Percentiles rank a stretch among this genome's conserved stretches.
phyloP scores from a whole-genome alignment of 1,284 basidiomycete species.

The Stereum hirsutum region DNA sequence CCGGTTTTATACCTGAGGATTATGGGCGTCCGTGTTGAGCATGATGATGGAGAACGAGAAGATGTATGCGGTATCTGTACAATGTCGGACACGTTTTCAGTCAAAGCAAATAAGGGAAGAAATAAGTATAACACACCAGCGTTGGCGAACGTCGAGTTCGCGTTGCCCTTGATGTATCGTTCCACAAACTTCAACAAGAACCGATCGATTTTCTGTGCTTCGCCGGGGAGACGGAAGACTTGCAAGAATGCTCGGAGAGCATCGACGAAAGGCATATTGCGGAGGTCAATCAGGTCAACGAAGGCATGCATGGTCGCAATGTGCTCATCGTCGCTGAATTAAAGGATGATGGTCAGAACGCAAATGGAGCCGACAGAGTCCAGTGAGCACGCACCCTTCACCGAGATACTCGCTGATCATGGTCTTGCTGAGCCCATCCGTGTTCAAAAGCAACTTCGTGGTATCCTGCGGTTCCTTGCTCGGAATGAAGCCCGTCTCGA shows the following conservation, averaged over 20 bases:
- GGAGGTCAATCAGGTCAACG: constrained; percentile 86
- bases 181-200: constrained; percentile 98
- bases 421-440: constrained; percentile 91
- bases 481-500: constrained; percentile 86
- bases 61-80: constrained; percentile 87
- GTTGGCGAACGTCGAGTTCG: constrained; percentile 75
- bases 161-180: constrained; percentile 84
- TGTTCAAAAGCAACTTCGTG: constrained; percentile 80
- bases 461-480: constrained; percentile 73
- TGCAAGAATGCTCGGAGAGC: constrained; percentile 85
- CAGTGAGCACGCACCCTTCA: constrained; percentile 70
- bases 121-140: constrained; percentile 44
- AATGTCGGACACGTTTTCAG: too few species aligned
- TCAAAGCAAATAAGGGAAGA: too few species aligned
- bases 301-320: constrained; percentile 95
- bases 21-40: constrained; percentile 95
- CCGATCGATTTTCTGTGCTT: constrained; percentile 97
- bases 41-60: constrained; percentile 90
- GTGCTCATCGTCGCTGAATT: constrained; percentile 76
- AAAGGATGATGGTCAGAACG: constrained; percentile 10
- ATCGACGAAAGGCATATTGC: constrained; percentile 74
- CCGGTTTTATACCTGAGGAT: constrained; percentile 84
- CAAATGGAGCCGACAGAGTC: not conserved
- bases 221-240: constrained; percentile 90
- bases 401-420: constrained; percentile 98